Percentiles rank a stretch among this genome's conserved stretches.
Conservation (phyloP, 371 early-diverging fungal species). For the Mucor piriformis region DNA sequence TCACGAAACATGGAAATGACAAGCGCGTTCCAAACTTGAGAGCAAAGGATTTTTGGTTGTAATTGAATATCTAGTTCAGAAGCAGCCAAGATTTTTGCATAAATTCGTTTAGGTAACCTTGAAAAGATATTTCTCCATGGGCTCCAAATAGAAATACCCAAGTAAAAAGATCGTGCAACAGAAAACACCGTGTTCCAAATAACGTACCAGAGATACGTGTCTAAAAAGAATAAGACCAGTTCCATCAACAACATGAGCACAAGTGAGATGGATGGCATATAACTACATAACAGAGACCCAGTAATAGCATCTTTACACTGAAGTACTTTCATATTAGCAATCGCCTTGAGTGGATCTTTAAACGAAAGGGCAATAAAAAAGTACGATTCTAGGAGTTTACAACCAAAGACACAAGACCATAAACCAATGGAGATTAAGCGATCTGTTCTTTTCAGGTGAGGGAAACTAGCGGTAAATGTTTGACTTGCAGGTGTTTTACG, state of each 20-base stretch:
- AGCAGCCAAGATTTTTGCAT: constrained; percentile 75
- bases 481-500: constrained; percentile 62
- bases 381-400: constrained; percentile 82
- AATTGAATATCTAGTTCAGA: constrained; percentile 67
- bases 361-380: constrained; percentile 80
- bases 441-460: constrained; percentile 67
- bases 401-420: constrained; percentile 75
- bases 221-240: constrained; percentile 81
- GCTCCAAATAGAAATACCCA: constrained; percentile 84
- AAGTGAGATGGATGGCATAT: constrained; percentile 71
- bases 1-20: constrained; percentile 88
- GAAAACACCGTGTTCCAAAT: constrained; percentile 83
- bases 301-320: constrained; percentile 57
- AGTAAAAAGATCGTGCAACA: constrained; percentile 75
- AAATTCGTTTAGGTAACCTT: constrained; percentile 82
- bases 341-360: constrained; percentile 76
- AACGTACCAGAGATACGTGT: constrained; percentile 91
- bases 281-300: constrained; percentile 56
- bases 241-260: constrained; percentile 75
- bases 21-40: constrained; percentile 88
- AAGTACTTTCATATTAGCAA: constrained; percentile 53
- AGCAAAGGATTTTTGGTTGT: constrained; percentile 77
- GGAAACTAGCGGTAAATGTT: constrained; percentile 80
- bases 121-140: constrained; percentile 88
- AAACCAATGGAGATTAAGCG: constrained; percentile 72